A percentile compares a stretch with the other conserved stretches of the same genome.
These are phyloP conservation scores for Entophlyctis luteolus DNA, from an alignment of 192 early-diverging fungal species.

Conservation along the genomic window DNA sequence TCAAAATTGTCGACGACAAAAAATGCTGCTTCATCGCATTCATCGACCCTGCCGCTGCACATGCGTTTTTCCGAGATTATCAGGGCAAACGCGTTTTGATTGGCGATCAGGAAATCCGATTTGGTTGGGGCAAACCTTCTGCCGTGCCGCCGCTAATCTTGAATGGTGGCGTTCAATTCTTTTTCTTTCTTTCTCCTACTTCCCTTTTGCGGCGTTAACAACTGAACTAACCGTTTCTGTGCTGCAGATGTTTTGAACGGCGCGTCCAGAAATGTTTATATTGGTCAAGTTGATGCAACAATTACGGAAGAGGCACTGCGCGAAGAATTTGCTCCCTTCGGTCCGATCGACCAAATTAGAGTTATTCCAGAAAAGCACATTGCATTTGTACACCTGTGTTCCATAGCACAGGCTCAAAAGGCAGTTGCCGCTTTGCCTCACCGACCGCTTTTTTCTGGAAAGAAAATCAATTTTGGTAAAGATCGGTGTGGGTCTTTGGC, in stretches of 20 bases:
- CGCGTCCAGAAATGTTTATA: conserved; percentile 77
- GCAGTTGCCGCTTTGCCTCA: conserved; percentile 62
- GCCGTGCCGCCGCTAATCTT: conserved; percentile 49
- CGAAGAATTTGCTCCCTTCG: conserved; percentile 66
- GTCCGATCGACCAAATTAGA: conserved; percentile 68
- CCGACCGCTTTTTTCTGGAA: conserved; percentile 52
- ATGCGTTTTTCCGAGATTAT: conserved; percentile 56
- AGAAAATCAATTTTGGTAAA: conserved; percentile 75
- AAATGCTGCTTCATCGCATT: conserved; percentile 81
- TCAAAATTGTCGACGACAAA: conserved; percentile 71
- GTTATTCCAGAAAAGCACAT: conserved; percentile 70
- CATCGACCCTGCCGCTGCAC: conserved; percentile 62
- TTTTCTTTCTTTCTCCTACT: not conserved
- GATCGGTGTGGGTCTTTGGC: conserved; percentile 68
- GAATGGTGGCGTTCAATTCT: conserved; percentile 11
- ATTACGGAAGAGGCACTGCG: conserved; percentile 47
- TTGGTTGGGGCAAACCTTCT: conserved; percentile 73
- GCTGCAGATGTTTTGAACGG: conserved; percentile 57
- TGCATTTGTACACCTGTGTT: conserved; percentile 80
- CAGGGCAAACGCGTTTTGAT: conserved; percentile 48
- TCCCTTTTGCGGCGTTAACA: not conserved
- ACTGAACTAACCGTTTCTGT: not conserved
- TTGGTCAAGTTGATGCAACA: conserved; percentile 68
- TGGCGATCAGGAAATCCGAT: conserved; percentile 58
- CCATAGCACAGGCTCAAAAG: conserved; percentile 65